Evolutionary conservation across 2,329 filamentous ascomycete species (phyloP).

Genomic region (Colletotrichum aenigma): DNA sequence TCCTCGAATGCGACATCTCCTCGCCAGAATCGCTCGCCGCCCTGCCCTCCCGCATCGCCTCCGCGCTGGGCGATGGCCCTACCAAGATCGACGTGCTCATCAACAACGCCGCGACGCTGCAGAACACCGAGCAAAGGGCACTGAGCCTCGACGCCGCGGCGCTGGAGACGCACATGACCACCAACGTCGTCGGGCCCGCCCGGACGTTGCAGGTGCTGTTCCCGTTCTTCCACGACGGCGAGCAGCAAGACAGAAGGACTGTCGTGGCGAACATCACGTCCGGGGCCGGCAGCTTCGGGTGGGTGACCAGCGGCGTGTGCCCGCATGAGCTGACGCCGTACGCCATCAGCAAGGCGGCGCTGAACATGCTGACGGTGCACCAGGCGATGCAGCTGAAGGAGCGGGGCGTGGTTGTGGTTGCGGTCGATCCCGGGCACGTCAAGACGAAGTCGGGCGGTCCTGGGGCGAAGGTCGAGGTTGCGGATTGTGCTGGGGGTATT

Average conservation of each 20-base stretch:
- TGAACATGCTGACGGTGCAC: constrained; percentile 41
- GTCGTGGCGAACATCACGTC: constrained; percentile 47
- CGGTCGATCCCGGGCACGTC: constrained; percentile 38
- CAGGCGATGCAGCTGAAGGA: constrained; percentile 28
- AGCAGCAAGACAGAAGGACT: constrained; percentile 6
- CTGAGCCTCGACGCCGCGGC: constrained; percentile 39
- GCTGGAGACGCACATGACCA: constrained; percentile 42
- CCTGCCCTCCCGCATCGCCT: neutral
- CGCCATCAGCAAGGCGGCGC: constrained; percentile 34
- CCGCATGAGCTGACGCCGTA: constrained; percentile 34
- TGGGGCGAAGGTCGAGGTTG: constrained; percentile 27
- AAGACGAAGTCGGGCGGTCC: constrained; percentile 36
- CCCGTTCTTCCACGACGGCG: constrained; percentile 23
- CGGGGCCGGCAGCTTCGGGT: constrained; percentile 35
- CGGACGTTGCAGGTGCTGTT: constrained; percentile 44
- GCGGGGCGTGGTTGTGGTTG: constrained; percentile 28
- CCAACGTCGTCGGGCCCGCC: constrained; percentile 52
- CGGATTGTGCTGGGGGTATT: constrained; percentile 22
- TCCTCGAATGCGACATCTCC: constrained; percentile 17
- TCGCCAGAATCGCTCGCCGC: neutral
- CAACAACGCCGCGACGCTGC: constrained; percentile 39
- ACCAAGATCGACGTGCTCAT: constrained; percentile 32
- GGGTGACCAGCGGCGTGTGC: constrained; percentile 24
- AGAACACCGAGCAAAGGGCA: constrained; percentile 34
- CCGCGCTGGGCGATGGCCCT: neutral